Percentiles rank a stretch among this genome's conserved stretches.
phyloP scores from a whole-genome alignment of 192 early-diverging fungal genomes.

The Coemansia sp. region DNA sequence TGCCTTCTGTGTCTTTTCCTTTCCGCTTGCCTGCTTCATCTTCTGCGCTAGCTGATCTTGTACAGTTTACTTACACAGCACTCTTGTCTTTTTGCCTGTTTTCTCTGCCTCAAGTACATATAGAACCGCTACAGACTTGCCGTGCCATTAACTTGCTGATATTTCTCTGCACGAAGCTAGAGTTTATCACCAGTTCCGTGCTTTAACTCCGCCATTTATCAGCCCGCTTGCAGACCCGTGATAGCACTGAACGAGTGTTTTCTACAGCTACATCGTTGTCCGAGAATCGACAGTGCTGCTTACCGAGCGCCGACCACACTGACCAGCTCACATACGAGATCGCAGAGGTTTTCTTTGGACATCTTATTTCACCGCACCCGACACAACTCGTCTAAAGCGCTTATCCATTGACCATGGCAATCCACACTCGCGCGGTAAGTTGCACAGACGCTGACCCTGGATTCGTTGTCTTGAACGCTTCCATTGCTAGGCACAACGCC shows the following conservation, averaged over 20 bases:
- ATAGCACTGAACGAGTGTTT: neutral
- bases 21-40: neutral
- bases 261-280: neutral
- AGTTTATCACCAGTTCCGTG: neutral
- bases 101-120: neutral
- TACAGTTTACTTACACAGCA: slow-evolving; percentile 8
- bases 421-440: slow-evolving; percentile 31
- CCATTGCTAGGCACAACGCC: neutral
- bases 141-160: neutral
- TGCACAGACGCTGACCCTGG: slow-evolving; percentile 8
- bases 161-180: neutral
- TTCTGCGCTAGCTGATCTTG: slow-evolving; percentile 3
- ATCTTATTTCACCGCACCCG: neutral
- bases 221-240: neutral
- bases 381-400: neutral
- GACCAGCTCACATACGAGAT: neutral
- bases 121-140: slow-evolving; percentile 4
- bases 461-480: neutral
- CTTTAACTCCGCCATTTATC: slow-evolving; percentile 10
- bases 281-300: slow-evolving; percentile 4
- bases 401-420: slow-evolving; percentile 16
- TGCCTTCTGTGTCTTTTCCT: slow-evolving; percentile 3
- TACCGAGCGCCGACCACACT: neutral
- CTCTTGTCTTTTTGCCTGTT: neutral
- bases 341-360: neutral